Base-by-base conservation (phyloP, 371 early-diverging fungal species). In the Blastocladiella emersonii region DNA sequence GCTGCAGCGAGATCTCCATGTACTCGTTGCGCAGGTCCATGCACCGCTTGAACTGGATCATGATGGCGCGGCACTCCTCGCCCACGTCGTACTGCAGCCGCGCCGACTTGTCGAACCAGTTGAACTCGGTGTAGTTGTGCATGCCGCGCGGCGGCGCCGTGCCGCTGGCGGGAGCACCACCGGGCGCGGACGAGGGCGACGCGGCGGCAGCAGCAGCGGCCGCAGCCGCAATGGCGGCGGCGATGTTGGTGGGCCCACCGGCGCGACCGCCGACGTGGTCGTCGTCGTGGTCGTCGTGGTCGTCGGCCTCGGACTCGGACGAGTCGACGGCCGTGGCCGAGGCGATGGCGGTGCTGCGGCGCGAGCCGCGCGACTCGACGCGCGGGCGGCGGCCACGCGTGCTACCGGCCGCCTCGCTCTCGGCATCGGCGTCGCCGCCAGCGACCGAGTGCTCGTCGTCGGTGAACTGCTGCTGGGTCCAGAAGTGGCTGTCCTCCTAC, bases 21-120 rank as follows among this genome's bases (percentile, higher is more conserved):
- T 95, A 95, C 71, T 89, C 89, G 67, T 85, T 82, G 55, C 97
- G 85, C 43, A 95, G 70, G 44, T 86, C 79, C 0, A 90, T 76
- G 67, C 92, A 91, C 55, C 75, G 73, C 66, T 86, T 83, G 43
- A 90, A 75, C 30, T 71, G 48, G 34, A 67, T 51, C 48, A 76
- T 75, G 34, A 78, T 76, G 43, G 64, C 65, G 53, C 70, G 63
- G 21, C 75, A 64, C 60, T 79, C 80, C 51, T 71, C 69, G 13
- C 68, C 60, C 17, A 78, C 71, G 39, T 72, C 77, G 48, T 72
- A 59, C 32, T 51, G 53, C 13, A 59, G 35, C 15, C 27, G 34
- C 25, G 59, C 59, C 27, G 59, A n/a, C 36, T 34, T 34, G 59
- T 59, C 59, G 12, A 59, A 59, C 59, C 59, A 59, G 59, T 34